A percentile compares a stretch with the other conserved stretches of the same genome.
These are phyloP conservation scores for Actinidia chinensis DNA, from an alignment of 179 eudicot species.

Conservation along the genomic window DNA sequence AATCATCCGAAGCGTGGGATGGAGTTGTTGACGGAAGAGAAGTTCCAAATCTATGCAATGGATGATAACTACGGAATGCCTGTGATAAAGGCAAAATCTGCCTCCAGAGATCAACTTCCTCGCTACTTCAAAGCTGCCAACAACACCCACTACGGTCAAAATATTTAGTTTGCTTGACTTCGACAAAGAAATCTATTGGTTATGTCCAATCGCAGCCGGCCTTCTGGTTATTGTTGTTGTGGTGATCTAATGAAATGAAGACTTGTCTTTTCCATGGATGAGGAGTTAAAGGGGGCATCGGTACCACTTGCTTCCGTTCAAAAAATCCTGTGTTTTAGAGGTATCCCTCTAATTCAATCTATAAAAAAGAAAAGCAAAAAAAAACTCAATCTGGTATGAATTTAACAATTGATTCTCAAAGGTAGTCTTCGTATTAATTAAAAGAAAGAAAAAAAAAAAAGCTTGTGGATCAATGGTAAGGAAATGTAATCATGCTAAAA, in stretches of 20 bases:
- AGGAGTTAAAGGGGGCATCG: too few species aligned
- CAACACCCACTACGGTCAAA: background rate
- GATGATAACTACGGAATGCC: slow-evolving; percentile 27
- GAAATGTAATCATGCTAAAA: too few species aligned
- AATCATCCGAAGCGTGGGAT: slow-evolving; percentile 20
- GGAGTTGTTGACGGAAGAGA: slow-evolving; percentile 29
- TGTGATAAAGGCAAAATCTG: slow-evolving; percentile 26
- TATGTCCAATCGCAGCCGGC: background rate
- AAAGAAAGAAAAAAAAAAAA: too few species aligned
- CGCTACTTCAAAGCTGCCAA: background rate
- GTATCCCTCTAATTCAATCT: too few species aligned
- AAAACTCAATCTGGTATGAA: too few species aligned
- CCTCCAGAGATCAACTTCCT: slow-evolving; percentile 33
- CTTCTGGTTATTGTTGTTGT: background rate
- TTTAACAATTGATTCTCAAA: too few species aligned
- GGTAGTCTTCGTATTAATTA: too few species aligned
- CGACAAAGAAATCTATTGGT: background rate
- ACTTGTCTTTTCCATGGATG: background rate
- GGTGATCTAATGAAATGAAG: background rate
- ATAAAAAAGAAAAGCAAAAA: too few species aligned
- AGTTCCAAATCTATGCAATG: slow-evolving; percentile 31
- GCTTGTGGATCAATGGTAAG: too few species aligned
- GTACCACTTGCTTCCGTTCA: too few species aligned
- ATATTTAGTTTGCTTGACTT: background rate
- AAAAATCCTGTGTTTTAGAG: too few species aligned